Base-by-base conservation (phyloP, 352 stramenopile species). In the Peronosclerospora sorghi region DNA sequence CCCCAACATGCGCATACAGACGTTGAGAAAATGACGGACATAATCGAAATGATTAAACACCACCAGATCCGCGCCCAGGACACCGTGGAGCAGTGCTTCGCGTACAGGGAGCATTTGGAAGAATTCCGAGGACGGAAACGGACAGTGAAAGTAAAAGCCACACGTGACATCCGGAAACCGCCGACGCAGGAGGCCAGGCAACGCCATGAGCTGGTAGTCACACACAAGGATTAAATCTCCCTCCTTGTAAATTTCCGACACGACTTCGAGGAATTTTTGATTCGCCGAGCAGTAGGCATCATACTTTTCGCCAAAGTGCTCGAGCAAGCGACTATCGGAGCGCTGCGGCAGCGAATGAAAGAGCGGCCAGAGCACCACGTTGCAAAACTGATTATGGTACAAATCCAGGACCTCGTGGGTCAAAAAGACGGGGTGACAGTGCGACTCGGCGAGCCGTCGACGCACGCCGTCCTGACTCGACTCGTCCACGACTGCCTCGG, bases 1-100 rank as follows among this genome's bases (percentile, higher is more conserved):
- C 1, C 82, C 78, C 7, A 91, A 75, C 68, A 88, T 91, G 13
- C 82, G 75, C 41, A 78, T 91, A 49, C 83, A 86, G 1, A 80
- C 73, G 40, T 83, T 86, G 4, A 83, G 64, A 32, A 94, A 95
- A 51, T 94, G 80, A 7, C 80, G 80, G 14, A 89, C 79, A 59
- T 94, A 91, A 48, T 94, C 83, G 39, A 93, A 95, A 41, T 91
- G 78, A 54, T 94, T 89, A 45, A 95, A 94, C 6, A 77, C 79
- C 4, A 95, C 78, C 14, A 94, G 61, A 24, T 95, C 84, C 0
- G 84, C 84, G 6, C 80, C 80, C 0, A 95, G 46, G 1, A 94
- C 74, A 6, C 84, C 84, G 24, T 90, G 74, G 13, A 95, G 51
- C 9, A 92, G 44, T 9, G 64, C 71, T 44, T 91, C 75, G 8